Base-by-base conservation (phyloP, 2,329 filamentous ascomycete species). In the Coleophoma cylindrospora region DNA sequence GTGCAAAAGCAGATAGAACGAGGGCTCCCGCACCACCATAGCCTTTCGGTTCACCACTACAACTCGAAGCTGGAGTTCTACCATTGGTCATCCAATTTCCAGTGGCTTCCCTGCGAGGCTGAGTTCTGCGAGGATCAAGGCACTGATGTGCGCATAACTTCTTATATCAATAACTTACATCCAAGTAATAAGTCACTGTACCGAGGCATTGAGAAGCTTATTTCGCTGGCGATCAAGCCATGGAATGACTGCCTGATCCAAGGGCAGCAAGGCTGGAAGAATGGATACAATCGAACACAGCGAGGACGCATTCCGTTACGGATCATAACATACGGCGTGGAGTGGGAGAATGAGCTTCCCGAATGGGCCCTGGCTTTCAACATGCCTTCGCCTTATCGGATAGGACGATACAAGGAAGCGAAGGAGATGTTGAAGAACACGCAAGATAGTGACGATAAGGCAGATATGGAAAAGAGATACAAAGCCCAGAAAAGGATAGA, bases 81-180 rank as follows among this genome's bases (percentile, higher is more conserved):
- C 11, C 58, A 34, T 34, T 68, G 60, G 60, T 68, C 70, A 33
- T 57, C 60, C 0, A 50, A 57, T 1, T 73, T 68, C 50, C 73
- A 79, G 56, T 72, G 72, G 66, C 61, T 75, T 5, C 68, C 71
- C 2, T 58, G 60, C 6, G 66, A 74, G 49, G 56, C 67, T 21
- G 45, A 63, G 9, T 57, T 70, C 5, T 34, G 49, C 45, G 37
- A 50, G 11, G 15, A 47, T 22, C n/a, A 27, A 1, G 21, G 21
- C 12, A 47, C 45, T 8, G 33, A 47, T 3, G 47, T 46, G 2
- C 43, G 9, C 15, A 33, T 43, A 61, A 63, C 57, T 57, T 61
- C 45, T 47, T 54, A 40, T 33, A 58, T 48, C 55, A 73, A 73
- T 51, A 73, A 72, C 47, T 56, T 74, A 11, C 68, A 73, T 50